A percentile compares a stretch with the other conserved stretches of the same genome.
Evolutionary conservation across 2,329 filamentous ascomycete genomes (phyloP).

Genomic region (Drechslerella coelobrocha): DNA sequence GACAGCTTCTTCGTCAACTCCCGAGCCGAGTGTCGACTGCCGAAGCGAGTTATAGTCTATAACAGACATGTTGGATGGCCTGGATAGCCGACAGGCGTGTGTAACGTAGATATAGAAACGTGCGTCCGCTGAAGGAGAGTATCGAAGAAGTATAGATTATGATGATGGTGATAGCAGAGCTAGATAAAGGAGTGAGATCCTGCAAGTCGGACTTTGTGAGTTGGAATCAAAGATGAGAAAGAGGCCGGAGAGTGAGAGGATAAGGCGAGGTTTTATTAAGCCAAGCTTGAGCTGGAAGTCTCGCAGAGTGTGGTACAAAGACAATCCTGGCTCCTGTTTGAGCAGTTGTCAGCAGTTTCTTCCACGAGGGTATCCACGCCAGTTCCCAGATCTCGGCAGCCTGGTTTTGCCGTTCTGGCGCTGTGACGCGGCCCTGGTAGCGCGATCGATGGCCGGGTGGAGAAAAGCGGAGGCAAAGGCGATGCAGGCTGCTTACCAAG

Average conservation of each 20-base stretch:
- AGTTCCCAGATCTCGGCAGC: background rate
- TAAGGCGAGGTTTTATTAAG: no score
- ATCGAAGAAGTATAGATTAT: background rate
- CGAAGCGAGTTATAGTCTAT: constrained; percentile 81
- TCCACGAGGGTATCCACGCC: background rate
- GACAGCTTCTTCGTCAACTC: constrained; percentile 92
- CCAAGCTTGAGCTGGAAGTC: background rate
- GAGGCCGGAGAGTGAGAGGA: no score
- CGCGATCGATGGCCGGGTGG: background rate
- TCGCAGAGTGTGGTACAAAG: background rate
- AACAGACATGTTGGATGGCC: constrained; percentile 43
- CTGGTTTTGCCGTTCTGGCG: background rate
- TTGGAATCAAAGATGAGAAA: no score
- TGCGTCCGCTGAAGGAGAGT: background rate
- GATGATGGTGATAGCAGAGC: no score
- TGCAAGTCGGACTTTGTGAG: no score
- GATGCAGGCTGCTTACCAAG: constrained; percentile 6
- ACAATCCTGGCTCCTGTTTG: background rate
- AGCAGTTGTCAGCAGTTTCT: background rate
- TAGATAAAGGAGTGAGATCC: no score
- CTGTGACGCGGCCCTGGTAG: constrained; percentile 36
- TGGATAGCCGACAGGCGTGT: constrained; percentile 4
- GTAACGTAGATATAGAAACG: background rate
- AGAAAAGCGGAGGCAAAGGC: no score
- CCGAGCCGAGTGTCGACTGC: constrained; percentile 82